Percentiles rank a stretch among this genome's conserved stretches.
Evolutionary conservation across 2,329 filamentous ascomycete species (phyloP).

Genomic region (Xylariaceae sp.): DNA sequence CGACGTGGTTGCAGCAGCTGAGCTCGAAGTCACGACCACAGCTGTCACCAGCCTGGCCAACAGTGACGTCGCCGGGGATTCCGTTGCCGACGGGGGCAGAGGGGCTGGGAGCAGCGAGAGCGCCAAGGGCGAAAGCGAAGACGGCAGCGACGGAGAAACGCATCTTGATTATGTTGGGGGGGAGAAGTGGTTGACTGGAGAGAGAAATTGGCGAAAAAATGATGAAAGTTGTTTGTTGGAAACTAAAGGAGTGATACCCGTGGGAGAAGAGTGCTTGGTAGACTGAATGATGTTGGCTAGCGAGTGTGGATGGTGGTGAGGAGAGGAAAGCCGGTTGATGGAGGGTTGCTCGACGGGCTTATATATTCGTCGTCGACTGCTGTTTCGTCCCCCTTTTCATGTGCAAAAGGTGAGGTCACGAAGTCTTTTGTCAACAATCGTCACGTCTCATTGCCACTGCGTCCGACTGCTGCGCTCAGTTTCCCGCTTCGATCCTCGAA

Average conservation of each 20-base stretch:
- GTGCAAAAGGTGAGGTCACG: background rate
- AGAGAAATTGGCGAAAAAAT: background rate
- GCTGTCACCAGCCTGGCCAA: conserved; percentile 29
- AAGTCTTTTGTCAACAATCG: conserved; percentile 1
- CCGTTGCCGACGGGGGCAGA: background rate
- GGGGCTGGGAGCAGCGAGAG: conserved; percentile 21
- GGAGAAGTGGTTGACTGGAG: background rate
- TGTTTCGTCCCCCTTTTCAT: background rate
- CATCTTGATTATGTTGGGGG: conserved; percentile 34
- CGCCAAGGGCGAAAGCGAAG: conserved; percentile 35
- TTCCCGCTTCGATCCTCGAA: background rate
- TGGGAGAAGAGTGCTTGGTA: conserved; percentile 16
- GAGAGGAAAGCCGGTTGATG: background rate
- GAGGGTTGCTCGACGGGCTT: conserved; percentile 8
- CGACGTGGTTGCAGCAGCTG: conserved; percentile 33
- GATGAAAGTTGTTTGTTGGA: conserved; percentile 6
- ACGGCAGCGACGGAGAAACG: conserved; percentile 36
- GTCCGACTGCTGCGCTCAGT: background rate
- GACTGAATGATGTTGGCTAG: conserved; percentile 18
- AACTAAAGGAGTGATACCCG: conserved; percentile 16
- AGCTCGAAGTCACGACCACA: conserved; percentile 30
- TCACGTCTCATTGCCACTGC: background rate
- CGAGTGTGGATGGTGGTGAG: conserved; percentile 21
- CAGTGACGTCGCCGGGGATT: conserved; percentile 24
- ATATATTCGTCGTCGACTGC: conserved; percentile 15